A percentile compares a stretch with the other conserved stretches of the same genome.
phyloP scores from a whole-genome alignment of 768 basidiomycete genomes.

The Leccinum boreale region DNA sequence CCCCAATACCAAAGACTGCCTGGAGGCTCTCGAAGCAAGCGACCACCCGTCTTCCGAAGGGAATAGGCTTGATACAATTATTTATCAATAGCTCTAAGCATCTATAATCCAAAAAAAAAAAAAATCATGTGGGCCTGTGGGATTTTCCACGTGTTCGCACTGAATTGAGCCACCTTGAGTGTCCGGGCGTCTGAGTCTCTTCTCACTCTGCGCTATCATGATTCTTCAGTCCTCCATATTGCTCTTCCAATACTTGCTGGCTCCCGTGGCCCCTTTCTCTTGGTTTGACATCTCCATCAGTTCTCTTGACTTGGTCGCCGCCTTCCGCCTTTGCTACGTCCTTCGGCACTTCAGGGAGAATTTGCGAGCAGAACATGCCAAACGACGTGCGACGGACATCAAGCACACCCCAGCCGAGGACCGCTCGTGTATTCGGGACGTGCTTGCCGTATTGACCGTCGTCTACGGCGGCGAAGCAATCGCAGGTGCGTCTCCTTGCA shows the following conservation, averaged over 20 bases:
- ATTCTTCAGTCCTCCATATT: slow-evolving; percentile 41
- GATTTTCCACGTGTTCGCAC: neutral
- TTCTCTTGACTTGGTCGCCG: slow-evolving; percentile 65
- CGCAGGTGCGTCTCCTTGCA: slow-evolving; percentile 39
- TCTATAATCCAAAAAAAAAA: no score
- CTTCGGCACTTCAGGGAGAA: slow-evolving; percentile 65
- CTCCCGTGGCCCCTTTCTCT: slow-evolving; percentile 62
- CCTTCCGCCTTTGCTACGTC: slow-evolving; percentile 64
- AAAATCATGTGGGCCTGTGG: neutral
- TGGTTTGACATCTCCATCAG: slow-evolving; percentile 61
- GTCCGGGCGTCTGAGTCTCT: neutral
- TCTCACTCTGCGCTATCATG: slow-evolving; percentile 20
- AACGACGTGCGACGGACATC: slow-evolving; percentile 33
- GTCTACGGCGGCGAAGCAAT: slow-evolving; percentile 81
- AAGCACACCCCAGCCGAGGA: slow-evolving; percentile 38
- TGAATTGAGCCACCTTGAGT: no score
- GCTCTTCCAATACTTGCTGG: slow-evolving; percentile 50
- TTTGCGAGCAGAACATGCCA: slow-evolving; percentile 41
- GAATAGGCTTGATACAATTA: no score
- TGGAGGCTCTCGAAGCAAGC: no score
- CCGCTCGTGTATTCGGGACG: slow-evolving; percentile 55
- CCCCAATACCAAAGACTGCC: no score
- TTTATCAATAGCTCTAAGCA: no score
- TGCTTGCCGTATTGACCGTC: slow-evolving; percentile 56
- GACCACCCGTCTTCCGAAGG: no score